Evolutionary conservation across 2,329 filamentous ascomycete species (phyloP), one percentile per base, ranked within the genome.

Genomic region (Epichloe sylvatica): DNA sequence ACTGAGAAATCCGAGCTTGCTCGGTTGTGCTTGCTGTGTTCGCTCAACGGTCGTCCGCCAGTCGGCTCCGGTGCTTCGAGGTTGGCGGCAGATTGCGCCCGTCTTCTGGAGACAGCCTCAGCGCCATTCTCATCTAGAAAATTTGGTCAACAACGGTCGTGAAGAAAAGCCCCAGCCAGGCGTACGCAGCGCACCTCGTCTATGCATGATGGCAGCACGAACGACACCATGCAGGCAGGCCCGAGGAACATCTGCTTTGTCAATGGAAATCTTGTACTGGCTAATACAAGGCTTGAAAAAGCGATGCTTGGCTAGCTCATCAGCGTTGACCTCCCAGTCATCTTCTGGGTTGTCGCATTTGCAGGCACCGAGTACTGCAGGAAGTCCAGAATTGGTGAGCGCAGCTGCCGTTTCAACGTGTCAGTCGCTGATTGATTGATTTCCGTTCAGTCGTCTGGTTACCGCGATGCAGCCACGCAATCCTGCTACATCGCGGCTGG

Each of bases 291-390:
- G 75, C 52, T 83, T 76, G 57, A 84, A 86, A 55, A 77, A 72
- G 45, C 76, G 68, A 59, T 86, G 81, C 51, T 65, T 67, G 44
- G 76, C 70, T 41, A 92, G 75, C 49, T 70, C 76, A 30, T 80
- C 73, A 13, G 83, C 77, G 60, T 91, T 81, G 50, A 94, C 74
- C 61, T 87, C 77, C 60, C 84, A 81, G 52, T 80, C 71, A 51
- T 78, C 75, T 54, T 83, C 78, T 45, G 83, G 81, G 46, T 81
- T 78, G 64, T 96, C 91, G 70, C 87, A 94, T 73, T 96, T 96
- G 65, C 83, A 91, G 49, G 88, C 87, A 47, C 94, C 86, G 40
- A 96, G 76, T 54, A 91, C 76, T 48, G 84, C 84, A 8, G 90
- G 88, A 38, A 94, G 68, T 23, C 76, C 75, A 17, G 84, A 81